A percentile compares a stretch with the other conserved stretches of the same genome.
Evolutionary conservation across 805 yeast genomes (phyloP).

Genomic region (Maudiozyma serrabonitensis): DNA sequence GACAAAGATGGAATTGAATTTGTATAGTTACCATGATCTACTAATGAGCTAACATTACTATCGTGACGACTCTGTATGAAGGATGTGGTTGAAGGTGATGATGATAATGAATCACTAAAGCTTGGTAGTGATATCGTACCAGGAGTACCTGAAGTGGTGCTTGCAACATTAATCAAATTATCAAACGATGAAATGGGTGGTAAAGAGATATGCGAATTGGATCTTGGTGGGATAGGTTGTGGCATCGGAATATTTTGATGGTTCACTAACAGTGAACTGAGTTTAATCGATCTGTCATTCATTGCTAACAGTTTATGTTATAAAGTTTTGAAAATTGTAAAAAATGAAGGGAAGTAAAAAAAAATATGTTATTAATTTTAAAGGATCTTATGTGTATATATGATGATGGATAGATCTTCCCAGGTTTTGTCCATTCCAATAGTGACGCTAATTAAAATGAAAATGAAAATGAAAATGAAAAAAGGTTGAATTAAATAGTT

Average conservation of each 20-base stretch:
- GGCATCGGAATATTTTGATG: background rate
- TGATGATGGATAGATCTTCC: too few species aligned
- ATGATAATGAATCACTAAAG: background rate
- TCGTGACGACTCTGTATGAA: background rate
- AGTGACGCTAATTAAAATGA: too few species aligned
- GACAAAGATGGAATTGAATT: background rate
- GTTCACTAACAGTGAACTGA: background rate
- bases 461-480: too few species aligned
- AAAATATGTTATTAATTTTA: too few species aligned
- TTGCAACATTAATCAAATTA: constrained; percentile 8
- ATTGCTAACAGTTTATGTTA: background rate
- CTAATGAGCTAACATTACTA: background rate
- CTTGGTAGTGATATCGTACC: background rate
- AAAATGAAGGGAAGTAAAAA: too few species aligned
- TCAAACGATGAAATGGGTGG: constrained; percentile 25
- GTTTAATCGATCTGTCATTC: background rate
- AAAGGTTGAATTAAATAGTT: too few species aligned
- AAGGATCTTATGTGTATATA: too few species aligned
- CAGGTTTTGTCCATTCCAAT: too few species aligned
- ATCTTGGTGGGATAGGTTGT: background rate
- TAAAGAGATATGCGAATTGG: constrained; percentile 1
- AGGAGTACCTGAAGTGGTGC: background rate
- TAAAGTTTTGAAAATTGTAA: background rate
- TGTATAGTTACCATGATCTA: background rate
- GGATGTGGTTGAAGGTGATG: background rate